These are phyloP conservation scores for Microbotryomycetes sp. DNA, from an alignment of 1,284 basidiomycete genomes.

Conservation along the genomic window DNA sequence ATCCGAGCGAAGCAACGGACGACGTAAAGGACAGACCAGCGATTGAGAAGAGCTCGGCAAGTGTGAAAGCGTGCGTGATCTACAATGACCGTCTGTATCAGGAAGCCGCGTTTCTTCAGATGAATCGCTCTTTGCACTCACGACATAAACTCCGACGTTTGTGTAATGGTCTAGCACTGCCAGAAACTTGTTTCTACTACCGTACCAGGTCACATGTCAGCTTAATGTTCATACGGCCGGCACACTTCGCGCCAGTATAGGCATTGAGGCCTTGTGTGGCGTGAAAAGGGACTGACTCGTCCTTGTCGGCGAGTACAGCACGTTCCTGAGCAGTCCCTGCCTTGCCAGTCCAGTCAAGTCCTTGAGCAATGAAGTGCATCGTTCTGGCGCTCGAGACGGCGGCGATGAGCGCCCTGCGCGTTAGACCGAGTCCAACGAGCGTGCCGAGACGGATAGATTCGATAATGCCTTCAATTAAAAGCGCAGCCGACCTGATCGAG, in stretches of 20 bases:
- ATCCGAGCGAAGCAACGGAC: conserved; percentile 40
- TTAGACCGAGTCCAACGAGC: conserved; percentile 37
- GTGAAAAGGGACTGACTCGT: conserved; percentile 10
- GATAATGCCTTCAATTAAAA: conserved; percentile 44
- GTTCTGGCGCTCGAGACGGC: conserved; percentile 43
- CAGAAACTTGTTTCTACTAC: conserved; percentile 41
- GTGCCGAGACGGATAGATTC: conserved; percentile 37
- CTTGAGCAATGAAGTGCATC: conserved; percentile 39
- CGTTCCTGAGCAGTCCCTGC: conserved; percentile 10
- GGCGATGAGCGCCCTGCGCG: conserved; percentile 41
- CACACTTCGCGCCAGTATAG: too few relatives aligned
- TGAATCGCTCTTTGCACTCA: too few relatives aligned
- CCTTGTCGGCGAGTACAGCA: too few relatives aligned
- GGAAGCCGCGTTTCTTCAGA: too few relatives aligned
- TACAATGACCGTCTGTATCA: too few relatives aligned
- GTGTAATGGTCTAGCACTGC: conserved; percentile 47
- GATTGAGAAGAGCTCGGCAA: conserved; percentile 49
- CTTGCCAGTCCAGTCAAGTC: conserved; percentile 30
- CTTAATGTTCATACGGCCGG: too few relatives aligned
- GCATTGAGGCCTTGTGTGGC: background rate
- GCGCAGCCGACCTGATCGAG: conserved; percentile 40
- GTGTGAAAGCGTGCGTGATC: conserved; percentile 47
- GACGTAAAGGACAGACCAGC: conserved; percentile 46
- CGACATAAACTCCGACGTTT: conserved; percentile 49
- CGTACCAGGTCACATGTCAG: too few relatives aligned